Base-by-base conservation (phyloP, 495 filamentous ascomycete genomes). In the Parmelia sp. region DNA sequence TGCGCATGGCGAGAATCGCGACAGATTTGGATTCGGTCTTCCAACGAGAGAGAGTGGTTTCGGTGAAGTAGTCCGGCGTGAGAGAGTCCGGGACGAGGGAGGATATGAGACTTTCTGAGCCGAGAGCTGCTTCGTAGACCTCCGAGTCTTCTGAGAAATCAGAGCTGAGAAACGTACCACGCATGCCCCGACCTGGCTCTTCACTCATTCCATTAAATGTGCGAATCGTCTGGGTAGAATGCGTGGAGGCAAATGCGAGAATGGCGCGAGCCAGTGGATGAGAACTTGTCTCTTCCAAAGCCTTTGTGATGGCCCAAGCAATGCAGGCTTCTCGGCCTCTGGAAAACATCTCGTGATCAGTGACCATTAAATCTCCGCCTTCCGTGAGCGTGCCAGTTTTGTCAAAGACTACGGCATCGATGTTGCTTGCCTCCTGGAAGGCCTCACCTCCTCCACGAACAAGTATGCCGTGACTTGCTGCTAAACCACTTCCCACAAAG, bases 381-480 rank as follows among this genome's bases (percentile, higher is more conserved):
- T 90, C 78, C 0, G 93, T 97, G 57, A 97, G 76, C 2, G 93
- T 97, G 0, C 93, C 93, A 0, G 93, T 97, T 78, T 97, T 97
- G 78, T 97, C 93, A 69, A 97, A 97, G 19, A 97, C 91, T 27
- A 97, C 85, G 61, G 86, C 87, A 72, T 95, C 90, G 10, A 97
- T 80, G 6, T 80, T 80, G 66, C 91, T 95, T 15, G 94, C 92
- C 76, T 95, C 92, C 74, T 97, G 90, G 70, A 97, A 97, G 1
- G 94, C 93, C 71, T 96, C 91, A 31, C 93, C 94, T 23, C 93
- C 93, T n/a, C 93, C 93, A 73, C 94, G 93, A 65, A 92, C 93
- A 5, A 97, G 77, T 58, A 97, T 95, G 8, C 94, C 93, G 70
- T 92, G 78, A 67, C 88, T 87, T 5, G 93, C 93, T 19, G 94